phyloP scores from a whole-genome alignment of 2,329 filamentous ascomycete species.

The Xylariaceae sp. region DNA sequence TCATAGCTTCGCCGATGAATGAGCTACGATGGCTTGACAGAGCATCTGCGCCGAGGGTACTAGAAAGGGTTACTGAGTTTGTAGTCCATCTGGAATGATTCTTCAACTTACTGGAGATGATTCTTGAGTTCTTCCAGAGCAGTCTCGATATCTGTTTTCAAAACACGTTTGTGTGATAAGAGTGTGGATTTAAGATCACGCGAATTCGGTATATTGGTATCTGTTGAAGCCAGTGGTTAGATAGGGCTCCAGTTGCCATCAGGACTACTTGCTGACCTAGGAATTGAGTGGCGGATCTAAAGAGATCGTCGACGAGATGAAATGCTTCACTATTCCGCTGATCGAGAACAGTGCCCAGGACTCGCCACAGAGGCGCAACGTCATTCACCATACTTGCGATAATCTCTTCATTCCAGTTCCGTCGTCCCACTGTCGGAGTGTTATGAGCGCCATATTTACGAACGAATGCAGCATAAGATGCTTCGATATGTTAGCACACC shows the following conservation, averaged over 20 bases:
- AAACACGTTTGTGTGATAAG: constrained; percentile 26
- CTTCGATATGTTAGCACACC: constrained; percentile 32
- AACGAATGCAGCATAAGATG: constrained; percentile 42
- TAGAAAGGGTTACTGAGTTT: constrained; percentile 20
- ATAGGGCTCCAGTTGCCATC: neutral
- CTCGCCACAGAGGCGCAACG: constrained; percentile 33
- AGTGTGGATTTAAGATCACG: constrained; percentile 28
- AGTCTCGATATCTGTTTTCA: constrained; percentile 25
- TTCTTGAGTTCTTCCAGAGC: constrained; percentile 25
- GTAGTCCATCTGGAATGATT: no score
- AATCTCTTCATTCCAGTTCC: constrained; percentile 47
- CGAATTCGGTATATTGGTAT: neutral
- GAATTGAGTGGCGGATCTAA: constrained; percentile 9
- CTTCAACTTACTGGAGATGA: constrained; percentile 7
- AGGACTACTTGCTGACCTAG: constrained; percentile 3
- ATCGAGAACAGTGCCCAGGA: constrained; percentile 18
- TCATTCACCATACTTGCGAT: constrained; percentile 37
- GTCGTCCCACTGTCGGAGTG: constrained; percentile 26
- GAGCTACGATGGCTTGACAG: constrained; percentile 39
- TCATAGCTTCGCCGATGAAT: constrained; percentile 37
- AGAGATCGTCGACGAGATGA: constrained; percentile 15
- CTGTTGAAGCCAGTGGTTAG: neutral
- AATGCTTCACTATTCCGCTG: constrained; percentile 11
- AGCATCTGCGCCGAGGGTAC: constrained; percentile 33
- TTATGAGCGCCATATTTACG: constrained; percentile 38